Evolutionary conservation across 768 basidiomycete genomes (phyloP), one percentile per base, ranked within the genome.

Genomic region (Epithele typhae): DNA sequence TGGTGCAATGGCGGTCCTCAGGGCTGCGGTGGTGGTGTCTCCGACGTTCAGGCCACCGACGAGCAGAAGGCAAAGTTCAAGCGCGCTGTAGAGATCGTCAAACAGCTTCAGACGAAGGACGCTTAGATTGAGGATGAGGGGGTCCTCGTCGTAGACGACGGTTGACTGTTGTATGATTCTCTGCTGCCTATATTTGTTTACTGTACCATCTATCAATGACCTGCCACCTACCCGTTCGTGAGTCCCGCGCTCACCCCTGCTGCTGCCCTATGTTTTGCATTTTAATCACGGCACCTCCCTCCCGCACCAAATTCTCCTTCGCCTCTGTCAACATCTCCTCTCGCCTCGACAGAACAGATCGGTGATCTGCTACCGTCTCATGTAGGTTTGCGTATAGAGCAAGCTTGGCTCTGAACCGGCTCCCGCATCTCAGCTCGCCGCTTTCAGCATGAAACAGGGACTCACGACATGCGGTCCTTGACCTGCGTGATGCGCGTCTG

Each of bases 31-130:
- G 74, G 74, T 4, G 84, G 76, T 9, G 40, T 18, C 6, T 79
- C 79, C 54, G 40, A 52, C 1, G 72, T 75, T 12, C 61, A 76
- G 49, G 66, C 81, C 11, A 78, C 79, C 21, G 74, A 71, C 11
- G 79, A 81, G 56, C 66, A 91, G 45, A 86, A 81, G 66, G 67
- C 45, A n/a, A 71, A 79, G 63, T 92, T 91, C 60, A 74, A 71
- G 62, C 64, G 81, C 15, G 89, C 85, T 2, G 79, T 90, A 1
- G 76, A 74, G 27, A 87, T 89, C 40, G 74, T 89, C 15, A 65
- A 79, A 32, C 59, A 72, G 48, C 61, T 85, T 48, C 76, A 64
- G 35, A 35, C 35, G 5, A 52, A 47, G 47, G 51, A 49, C 27
- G 49, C 55, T 22, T 56, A 43, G 35, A 37, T 15, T 32, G 30